Evolutionary conservation across 1,284 basidiomycete genomes (phyloP).

Genomic region (Malassezia arunalokei): DNA sequence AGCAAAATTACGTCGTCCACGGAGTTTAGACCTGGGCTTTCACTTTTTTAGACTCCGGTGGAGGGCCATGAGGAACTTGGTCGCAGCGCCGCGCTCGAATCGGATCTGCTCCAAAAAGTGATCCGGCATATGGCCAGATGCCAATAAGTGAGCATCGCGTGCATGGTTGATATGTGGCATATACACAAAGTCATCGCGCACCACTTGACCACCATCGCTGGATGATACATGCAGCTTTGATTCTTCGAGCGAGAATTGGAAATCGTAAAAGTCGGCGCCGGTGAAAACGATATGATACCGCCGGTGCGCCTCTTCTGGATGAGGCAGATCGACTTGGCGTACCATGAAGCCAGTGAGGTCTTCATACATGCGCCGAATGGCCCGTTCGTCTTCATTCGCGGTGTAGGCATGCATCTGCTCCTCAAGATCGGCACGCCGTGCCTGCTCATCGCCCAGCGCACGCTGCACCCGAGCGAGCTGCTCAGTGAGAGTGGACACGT

Average conservation of each 20-base stretch:
- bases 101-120: conserved; percentile 21
- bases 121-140: conserved; percentile 12
- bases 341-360: conserved; percentile 41
- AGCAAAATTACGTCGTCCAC: background rate
- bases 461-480: background rate
- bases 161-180: conserved; percentile 35
- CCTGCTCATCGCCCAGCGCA: background rate
- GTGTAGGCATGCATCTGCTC: background rate
- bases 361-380: conserved; percentile 40
- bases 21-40: background rate
- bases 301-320: conserved; percentile 7
- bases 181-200: conserved; percentile 36
- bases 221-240: conserved; percentile 1
- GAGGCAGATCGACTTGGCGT: conserved; percentile 23
- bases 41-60: conserved; percentile 18
- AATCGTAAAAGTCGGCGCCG: conserved; percentile 31
- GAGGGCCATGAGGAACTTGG: conserved; percentile 18
- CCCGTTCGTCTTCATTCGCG: conserved; percentile 22
- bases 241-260: conserved; percentile 38
- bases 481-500: background rate
- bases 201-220: background rate
- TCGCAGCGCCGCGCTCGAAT: conserved; percentile 19
- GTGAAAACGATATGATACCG: conserved; percentile 34
- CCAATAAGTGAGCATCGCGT: conserved; percentile 22
- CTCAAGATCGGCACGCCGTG: background rate